A percentile compares a stretch with the other conserved stretches of the same genome.
Conservation (phyloP, 805 yeast genomes). For the Barnettozyma salicaria region DNA sequence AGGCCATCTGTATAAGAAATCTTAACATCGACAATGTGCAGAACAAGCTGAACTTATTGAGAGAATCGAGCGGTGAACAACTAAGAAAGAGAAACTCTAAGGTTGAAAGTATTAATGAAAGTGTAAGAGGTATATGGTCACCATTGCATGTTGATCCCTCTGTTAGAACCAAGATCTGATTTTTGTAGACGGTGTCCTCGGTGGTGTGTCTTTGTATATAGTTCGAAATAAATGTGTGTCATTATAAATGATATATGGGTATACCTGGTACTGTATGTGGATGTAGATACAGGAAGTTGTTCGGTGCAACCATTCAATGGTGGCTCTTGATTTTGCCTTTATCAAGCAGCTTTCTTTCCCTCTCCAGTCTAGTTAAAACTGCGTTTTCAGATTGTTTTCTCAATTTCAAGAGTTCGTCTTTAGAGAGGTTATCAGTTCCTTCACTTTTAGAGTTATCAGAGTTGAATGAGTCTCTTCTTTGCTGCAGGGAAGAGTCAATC, state of each 20-base stretch:
- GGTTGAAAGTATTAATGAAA: conserved; percentile 71
- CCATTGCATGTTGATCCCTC: conserved; percentile 73
- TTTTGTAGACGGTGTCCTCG: too few species aligned
- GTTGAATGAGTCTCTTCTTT: conserved; percentile 11
- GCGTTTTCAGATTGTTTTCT: conserved; percentile 24
- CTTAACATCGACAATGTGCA: conserved; percentile 54
- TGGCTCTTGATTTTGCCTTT: conserved; percentile 1
- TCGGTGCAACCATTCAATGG: neutral
- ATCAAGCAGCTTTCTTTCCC: conserved; percentile 22
- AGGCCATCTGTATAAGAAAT: conserved; percentile 74
- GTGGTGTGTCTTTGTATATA: conserved; percentile 3
- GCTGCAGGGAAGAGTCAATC: conserved; percentile 18
- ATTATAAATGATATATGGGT: neutral
- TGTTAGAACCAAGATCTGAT: conserved; percentile 35
- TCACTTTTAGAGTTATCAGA: too few species aligned
- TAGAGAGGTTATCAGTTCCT: conserved; percentile 15
- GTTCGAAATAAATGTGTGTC: neutral
- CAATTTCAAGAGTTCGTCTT: conserved; percentile 16
- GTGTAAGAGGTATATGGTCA: conserved; percentile 97
- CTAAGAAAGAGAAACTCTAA: conserved; percentile 61
- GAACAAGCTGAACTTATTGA: conserved; percentile 55
- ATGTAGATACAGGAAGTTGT: too few species aligned
- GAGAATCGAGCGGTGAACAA: conserved; percentile 62
- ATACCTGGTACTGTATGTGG: too few species aligned
- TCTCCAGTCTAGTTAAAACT: conserved; percentile 23